phyloP scores from a whole-genome alignment of 2,329 filamentous ascomycete species.

The Cladosporium velox region DNA sequence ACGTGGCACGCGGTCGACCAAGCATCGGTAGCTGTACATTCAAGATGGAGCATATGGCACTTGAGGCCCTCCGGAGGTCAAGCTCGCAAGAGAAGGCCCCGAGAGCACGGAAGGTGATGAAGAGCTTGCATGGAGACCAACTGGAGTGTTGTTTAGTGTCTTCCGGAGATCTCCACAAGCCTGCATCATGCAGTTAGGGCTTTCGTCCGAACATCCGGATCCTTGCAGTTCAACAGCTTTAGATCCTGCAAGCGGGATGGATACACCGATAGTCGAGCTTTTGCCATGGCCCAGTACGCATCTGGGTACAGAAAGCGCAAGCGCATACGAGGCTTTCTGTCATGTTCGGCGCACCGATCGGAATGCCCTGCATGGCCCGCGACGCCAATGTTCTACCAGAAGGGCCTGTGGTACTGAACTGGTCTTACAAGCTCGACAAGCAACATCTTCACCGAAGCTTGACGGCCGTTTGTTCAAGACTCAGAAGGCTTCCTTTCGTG shows the following conservation, averaged over 20 bases:
- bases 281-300: background rate
- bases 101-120: background rate
- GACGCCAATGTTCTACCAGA: background rate
- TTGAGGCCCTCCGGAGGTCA: background rate
- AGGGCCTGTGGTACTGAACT: background rate
- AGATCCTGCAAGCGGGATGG: background rate
- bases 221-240: conserved; percentile 1
- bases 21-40: background rate
- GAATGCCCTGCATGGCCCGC: background rate
- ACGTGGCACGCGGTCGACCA: background rate
- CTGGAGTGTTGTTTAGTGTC: background rate
- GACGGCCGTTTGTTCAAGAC: background rate
- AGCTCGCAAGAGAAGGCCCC: background rate
- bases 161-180: conserved; percentile 2
- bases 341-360: background rate
- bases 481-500: background rate
- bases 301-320: background rate
- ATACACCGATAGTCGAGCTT: background rate
- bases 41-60: background rate
- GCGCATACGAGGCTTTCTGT: background rate
- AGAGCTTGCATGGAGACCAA: background rate
- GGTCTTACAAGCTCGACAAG: background rate
- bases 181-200: background rate
- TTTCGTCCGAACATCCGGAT: background rate
- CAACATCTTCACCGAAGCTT: background rate